These are phyloP conservation scores for Trichoderma pleuroti DNA, from an alignment of 2,329 filamentous ascomycete genomes.

Conservation along the genomic window DNA sequence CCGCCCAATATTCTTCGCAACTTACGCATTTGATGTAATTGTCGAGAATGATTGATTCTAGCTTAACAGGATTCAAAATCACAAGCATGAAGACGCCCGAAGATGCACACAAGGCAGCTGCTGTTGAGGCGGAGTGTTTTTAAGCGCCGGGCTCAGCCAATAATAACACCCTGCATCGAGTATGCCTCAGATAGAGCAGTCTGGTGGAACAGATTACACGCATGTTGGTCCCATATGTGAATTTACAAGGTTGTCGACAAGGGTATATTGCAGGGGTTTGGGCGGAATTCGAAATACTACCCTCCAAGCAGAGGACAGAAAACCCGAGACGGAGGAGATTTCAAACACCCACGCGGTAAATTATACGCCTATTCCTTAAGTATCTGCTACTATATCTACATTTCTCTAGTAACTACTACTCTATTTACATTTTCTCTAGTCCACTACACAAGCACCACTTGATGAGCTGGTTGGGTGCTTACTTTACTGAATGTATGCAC, in stretches of 20 bases:
- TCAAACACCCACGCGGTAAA: too few relatives aligned
- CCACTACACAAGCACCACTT: too few relatives aligned
- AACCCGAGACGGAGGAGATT: too few relatives aligned
- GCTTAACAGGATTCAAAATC: too few relatives aligned
- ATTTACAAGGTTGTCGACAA: neutral
- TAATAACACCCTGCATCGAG: neutral
- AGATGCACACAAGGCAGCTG: neutral
- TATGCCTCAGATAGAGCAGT: neutral
- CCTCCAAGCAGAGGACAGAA: neutral
- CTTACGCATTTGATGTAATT: neutral
- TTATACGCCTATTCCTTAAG: too few relatives aligned
- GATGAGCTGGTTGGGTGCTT: too few relatives aligned
- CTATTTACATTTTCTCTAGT: too few relatives aligned
- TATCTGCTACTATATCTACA: too few relatives aligned
- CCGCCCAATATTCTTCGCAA: neutral
- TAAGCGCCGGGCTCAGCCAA: neutral
- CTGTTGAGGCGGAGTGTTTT: neutral
- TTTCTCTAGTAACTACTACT: too few relatives aligned
- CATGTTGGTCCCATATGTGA: neutral
- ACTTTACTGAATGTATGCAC: too few relatives aligned
- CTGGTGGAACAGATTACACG: neutral
- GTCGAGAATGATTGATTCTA: too few relatives aligned
- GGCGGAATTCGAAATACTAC: neutral
- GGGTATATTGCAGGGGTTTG: neutral
- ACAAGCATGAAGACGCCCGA: neutral